Conservation (phyloP, 2,329 filamentous ascomycete genomes). For the Capronia coronata region DNA sequence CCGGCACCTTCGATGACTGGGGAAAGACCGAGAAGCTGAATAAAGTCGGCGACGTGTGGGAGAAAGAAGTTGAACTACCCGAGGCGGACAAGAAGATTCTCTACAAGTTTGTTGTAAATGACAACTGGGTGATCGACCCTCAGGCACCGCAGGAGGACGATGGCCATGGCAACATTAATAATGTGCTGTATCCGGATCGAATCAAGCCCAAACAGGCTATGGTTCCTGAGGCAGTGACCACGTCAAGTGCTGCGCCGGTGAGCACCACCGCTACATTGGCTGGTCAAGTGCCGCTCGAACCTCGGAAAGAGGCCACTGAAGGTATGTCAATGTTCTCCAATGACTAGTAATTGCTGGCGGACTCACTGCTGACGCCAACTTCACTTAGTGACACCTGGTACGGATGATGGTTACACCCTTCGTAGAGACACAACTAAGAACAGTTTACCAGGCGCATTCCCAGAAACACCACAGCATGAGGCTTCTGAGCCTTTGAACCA, state of each 20-base stretch:
- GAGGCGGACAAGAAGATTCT: conserved; percentile 65
- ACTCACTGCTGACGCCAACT: conserved; percentile 54
- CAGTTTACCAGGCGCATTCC: conserved; percentile 58
- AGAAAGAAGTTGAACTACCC: conserved; percentile 72
- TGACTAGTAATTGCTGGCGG: conserved; percentile 52
- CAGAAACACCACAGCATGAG: conserved; percentile 55
- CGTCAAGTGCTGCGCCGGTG: conserved; percentile 61
- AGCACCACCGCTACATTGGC: conserved; percentile 60
- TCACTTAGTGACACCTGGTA: conserved; percentile 10
- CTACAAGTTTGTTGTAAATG: conserved; percentile 99
- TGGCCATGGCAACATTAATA: conserved; percentile 79
- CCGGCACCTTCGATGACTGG: conserved; percentile 94
- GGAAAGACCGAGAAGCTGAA: conserved; percentile 76
- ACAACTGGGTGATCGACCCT: conserved; percentile 77
- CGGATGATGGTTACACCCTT: conserved; percentile 1
- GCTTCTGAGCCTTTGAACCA: conserved; percentile 2
- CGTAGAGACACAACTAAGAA: conserved; percentile 42
- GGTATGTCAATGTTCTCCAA: conserved; percentile 29
- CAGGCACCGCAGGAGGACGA: conserved; percentile 76
- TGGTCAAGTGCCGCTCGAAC: conserved; percentile 33
- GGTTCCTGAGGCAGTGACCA: conserved; percentile 28
- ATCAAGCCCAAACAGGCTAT: conserved; percentile 42
- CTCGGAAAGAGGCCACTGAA: conserved; percentile 26
- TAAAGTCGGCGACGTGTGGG: conserved; percentile 64
- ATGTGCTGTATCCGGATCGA: conserved; percentile 72